Evolutionary conservation across 148 eudicot species (phyloP), one percentile per base, ranked within the genome.

Genomic region (Suaeda aralocaspica): DNA sequence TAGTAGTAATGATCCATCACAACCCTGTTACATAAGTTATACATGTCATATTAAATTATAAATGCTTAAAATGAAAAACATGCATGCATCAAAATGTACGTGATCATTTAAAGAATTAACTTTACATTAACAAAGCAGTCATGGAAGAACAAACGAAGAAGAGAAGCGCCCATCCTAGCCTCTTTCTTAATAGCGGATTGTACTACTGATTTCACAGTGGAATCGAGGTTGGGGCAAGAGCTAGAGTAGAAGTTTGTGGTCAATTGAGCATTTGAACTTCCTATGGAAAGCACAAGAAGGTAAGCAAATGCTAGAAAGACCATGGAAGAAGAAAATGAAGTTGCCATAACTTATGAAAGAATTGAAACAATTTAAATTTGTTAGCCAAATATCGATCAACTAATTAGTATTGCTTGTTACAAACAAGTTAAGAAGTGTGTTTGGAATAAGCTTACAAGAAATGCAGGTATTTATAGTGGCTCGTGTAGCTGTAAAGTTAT

Each of bases 51-150:
- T 36, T 3, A 36, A 3, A 8, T 36, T 36, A 36, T 41, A 33
- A 14, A 12, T 42, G 25, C 24, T 39, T 44, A 21, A 28, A 48
- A 41, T 19, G 28, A 39, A 18, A 36, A 36, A 64, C 10, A 25
- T 4, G 13, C 28, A 51, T 36, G 14, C 10, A 13, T 36, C 21
- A 22, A 34, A 21, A 24, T 22, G n/a, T n/a, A n/a, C n/a, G n/a
- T n/a, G n/a, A 22, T 71, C 4, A 36, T 36, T 36, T 36, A 36
- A 36, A 36, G 41, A 36, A 3, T 4, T 36, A 36, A 46, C 18
- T 8, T 83, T 88, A 89, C 97, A 6, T 92, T 86, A 31, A 92
- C 96, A 60, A 92, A 92, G 78, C 97, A 92, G 52, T 92, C 97
- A 56, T 92, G 97, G 80, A 92, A 92, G 84, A 80, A 81, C 64